Evolutionary conservation across 768 basidiomycete genomes (phyloP), one percentile per base, ranked within the genome.

Genomic region (Podaxis pistillaris): DNA sequence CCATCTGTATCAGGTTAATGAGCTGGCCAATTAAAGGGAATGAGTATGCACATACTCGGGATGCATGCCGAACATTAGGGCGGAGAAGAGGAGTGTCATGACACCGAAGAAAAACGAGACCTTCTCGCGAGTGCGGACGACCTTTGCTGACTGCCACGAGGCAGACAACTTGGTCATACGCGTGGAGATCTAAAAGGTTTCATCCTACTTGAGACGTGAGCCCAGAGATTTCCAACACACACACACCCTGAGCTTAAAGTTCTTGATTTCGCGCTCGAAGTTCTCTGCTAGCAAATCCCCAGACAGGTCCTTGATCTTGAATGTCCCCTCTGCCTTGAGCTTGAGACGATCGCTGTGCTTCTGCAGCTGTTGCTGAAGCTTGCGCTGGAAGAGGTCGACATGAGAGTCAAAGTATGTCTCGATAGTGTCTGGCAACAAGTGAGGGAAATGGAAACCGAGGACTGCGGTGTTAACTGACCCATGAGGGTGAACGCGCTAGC

Each of bases 351-450:
- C 91, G 67, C 91, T 87, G 70, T 94, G 94, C 61, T 90, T 95
- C 74, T 92, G 90, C 30, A 96, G 82, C 62, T 86, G 94, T 60
- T 90, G 94, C 74, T 92, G 90, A 19, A 96, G 82, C 62, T 86
- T 87, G 46, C 95, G 87, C 72, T 96, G 91, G 3, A 92, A 74
- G 15, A 93, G 80, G 71, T 92, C 91, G 65, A 92, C 78, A 71
- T 91, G 89, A 1, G 94, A 94, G 77, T 98, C 94, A 72, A 95
- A 96, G 71, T 90, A 97, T 0, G 95, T 97, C 76, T 97, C 95
- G 73, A 95, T 79, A 8, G 95, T 96, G 74, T 97, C 95, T 96
- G 69, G 37, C 49, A 49, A 59, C 56, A 53, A 69, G 36, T 44
- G 63, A 37, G 63, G 56, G 63, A 69, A 70, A 70, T 74, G 13